phyloP scores from a whole-genome alignment of 768 basidiomycete genomes.

The Pisolithus tinctorius region DNA sequence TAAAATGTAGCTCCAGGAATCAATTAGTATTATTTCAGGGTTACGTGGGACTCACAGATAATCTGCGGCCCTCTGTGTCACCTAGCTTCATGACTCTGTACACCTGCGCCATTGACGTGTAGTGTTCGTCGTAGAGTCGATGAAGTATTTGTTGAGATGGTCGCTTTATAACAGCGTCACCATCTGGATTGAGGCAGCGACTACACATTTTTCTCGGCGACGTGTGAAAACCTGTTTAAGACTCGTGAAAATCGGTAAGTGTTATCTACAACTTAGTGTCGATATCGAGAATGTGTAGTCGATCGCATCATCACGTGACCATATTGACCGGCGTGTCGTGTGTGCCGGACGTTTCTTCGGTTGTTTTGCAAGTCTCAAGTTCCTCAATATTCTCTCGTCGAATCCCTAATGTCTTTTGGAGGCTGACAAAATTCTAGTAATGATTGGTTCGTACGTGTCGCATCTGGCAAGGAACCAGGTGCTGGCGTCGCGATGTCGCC shows the following conservation, averaged over 20 bases:
- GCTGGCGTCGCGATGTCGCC: conserved; percentile 2
- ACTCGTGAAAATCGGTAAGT: no score
- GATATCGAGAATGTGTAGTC: no score
- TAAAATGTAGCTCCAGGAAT: no score
- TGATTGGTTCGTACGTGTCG: conserved; percentile 5
- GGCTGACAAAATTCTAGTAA: neutral
- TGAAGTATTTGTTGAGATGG: neutral
- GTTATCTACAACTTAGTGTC: no score
- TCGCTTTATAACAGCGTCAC: neutral
- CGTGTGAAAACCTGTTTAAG: no score
- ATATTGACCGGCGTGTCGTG: no score
- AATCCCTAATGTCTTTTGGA: neutral
- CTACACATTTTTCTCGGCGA: no score
- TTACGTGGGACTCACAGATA: neutral
- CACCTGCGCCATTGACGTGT: neutral
- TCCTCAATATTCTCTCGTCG: neutral
- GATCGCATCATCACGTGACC: neutral
- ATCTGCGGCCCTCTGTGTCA: neutral
- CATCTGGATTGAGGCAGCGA: no score
- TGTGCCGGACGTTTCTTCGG: no score
- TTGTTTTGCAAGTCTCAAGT: neutral
- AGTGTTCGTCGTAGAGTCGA: neutral
- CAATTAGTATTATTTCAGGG: neutral
- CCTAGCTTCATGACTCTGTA: neutral
- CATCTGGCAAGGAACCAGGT: conserved; percentile 6